Evolutionary conservation across 805 yeast species (phyloP).

Genomic region (Zygoascus tannicola): DNA sequence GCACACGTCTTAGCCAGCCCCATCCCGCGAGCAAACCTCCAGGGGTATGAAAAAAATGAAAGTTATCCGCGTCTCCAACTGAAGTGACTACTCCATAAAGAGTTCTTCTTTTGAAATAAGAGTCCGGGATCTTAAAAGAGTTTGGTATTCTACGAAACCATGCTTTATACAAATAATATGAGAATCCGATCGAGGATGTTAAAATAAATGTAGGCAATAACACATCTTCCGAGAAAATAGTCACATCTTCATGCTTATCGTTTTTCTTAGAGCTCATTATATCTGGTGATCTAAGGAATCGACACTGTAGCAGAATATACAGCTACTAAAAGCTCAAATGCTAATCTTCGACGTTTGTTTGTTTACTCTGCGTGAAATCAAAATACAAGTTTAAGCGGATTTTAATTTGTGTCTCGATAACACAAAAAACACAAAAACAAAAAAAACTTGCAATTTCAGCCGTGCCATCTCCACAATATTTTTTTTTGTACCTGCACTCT

Average conservation of each 20-base stretch:
- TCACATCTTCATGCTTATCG: not conserved
- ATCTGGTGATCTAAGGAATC: too few relatives aligned
- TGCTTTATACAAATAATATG: slow-evolving; percentile 35
- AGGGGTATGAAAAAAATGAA: slow-evolving; percentile 86
- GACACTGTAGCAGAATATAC: too few relatives aligned
- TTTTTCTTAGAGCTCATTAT: not conserved
- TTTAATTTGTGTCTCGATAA: too few relatives aligned
- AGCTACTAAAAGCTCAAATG: too few relatives aligned
- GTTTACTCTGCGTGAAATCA: too few relatives aligned
- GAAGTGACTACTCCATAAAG: slow-evolving; percentile 70
- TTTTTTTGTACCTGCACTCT: too few relatives aligned
- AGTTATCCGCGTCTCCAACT: slow-evolving; percentile 95
- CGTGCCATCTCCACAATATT: too few relatives aligned
- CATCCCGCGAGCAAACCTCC: slow-evolving; percentile 86
- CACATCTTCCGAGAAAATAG: slow-evolving; percentile 3
- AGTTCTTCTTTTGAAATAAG: slow-evolving; percentile 36
- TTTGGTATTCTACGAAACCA: slow-evolving; percentile 43
- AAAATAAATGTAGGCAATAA: slow-evolving; percentile 6
- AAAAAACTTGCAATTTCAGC: too few relatives aligned
- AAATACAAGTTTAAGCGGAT: too few relatives aligned
- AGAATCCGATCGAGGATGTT: slow-evolving; percentile 7
- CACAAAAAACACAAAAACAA: too few relatives aligned
- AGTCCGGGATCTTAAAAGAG: slow-evolving; percentile 42
- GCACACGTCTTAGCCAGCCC: slow-evolving; percentile 78
- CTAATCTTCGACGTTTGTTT: too few relatives aligned